These are phyloP conservation scores for Zygosaccharomyces bisporus DNA, from an alignment of 805 yeast species.

Conservation along the genomic window DNA sequence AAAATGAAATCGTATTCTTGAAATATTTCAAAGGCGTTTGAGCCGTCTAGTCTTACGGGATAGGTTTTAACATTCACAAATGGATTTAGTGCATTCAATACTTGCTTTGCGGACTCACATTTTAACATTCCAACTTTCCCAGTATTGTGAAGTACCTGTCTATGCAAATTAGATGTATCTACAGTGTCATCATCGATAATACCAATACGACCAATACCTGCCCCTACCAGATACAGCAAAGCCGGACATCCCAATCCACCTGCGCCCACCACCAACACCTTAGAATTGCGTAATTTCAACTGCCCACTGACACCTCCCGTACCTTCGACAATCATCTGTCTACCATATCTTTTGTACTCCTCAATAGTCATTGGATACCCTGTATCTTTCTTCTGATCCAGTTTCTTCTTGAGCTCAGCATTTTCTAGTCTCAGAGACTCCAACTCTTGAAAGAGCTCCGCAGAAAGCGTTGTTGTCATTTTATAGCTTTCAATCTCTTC, in stretches of 20 bases:
- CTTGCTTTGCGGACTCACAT: slow-evolving; percentile 70
- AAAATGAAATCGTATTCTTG: slow-evolving; percentile 67
- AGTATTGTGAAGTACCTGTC: slow-evolving; percentile 80
- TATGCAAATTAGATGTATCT: slow-evolving; percentile 78
- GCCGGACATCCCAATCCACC: slow-evolving; percentile 98
- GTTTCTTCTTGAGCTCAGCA: slow-evolving; percentile 20
- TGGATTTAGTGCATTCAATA: slow-evolving; percentile 60
- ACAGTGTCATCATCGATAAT: slow-evolving; percentile 85
- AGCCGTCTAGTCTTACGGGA: slow-evolving; percentile 46
- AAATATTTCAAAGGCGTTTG: slow-evolving; percentile 62
- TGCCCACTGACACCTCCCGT: slow-evolving; percentile 59
- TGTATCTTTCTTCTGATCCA: slow-evolving; percentile 9
- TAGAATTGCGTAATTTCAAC: slow-evolving; percentile 49
- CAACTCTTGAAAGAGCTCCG: slow-evolving; percentile 21
- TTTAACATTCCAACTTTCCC: slow-evolving; percentile 64
- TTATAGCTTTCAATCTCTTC: neutral
- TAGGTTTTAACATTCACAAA: slow-evolving; percentile 52
- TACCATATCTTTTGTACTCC: slow-evolving; percentile 82
- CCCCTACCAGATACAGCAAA: slow-evolving; percentile 73
- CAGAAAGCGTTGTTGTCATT: slow-evolving; percentile 8
- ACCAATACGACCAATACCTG: slow-evolving; percentile 83
- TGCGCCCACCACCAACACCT: slow-evolving; percentile 82
- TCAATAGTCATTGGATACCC: slow-evolving; percentile 41
- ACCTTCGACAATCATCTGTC: slow-evolving; percentile 91
- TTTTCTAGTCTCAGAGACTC: slow-evolving; percentile 30